phyloP scores from a whole-genome alignment of 2,329 filamentous ascomycete genomes.

The Alternaria viburni region DNA sequence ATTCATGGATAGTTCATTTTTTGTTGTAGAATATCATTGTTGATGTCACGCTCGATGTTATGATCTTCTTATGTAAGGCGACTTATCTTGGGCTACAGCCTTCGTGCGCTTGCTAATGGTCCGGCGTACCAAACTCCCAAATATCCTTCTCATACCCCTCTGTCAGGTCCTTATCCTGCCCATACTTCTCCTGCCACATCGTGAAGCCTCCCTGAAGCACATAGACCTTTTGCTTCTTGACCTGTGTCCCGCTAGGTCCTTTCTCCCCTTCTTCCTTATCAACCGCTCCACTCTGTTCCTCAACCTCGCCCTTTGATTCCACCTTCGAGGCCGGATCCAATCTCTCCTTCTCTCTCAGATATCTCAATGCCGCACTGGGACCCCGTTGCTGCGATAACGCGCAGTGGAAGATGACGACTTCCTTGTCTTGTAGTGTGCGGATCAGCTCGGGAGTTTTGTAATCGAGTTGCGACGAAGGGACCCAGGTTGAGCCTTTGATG shows the following conservation, averaged over 20 bases:
- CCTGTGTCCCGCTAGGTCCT: not conserved
- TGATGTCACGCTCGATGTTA: not conserved
- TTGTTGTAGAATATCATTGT: not conserved
- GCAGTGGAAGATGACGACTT: conserved; percentile 93
- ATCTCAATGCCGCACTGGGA: conserved; percentile 80
- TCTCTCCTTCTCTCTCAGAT: conserved; percentile 73
- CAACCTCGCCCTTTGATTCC: conserved; percentile 21
- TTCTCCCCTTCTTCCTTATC: conserved; percentile 21
- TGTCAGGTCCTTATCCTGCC: conserved; percentile 78
- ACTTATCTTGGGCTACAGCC: fast-evolving
- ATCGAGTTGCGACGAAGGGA: conserved; percentile 76
- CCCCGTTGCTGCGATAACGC: conserved; percentile 89
- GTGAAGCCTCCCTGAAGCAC: conserved; percentile 85
- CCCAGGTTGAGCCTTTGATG: conserved; percentile 77
- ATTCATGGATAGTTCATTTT: not conserved
- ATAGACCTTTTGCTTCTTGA: conserved; percentile 71
- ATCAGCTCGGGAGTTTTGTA: conserved; percentile 82
- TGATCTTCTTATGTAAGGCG: not conserved
- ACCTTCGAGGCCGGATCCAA: conserved; percentile 39
- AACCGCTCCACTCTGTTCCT: conserved; percentile 22
- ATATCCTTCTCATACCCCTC: conserved; percentile 85
- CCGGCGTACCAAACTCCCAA: conserved; percentile 66
- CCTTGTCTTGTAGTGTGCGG: conserved; percentile 74
- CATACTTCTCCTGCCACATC: conserved; percentile 86
- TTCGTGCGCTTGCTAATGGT: not conserved